Conservation (phyloP, 129 eudicot genomes). For the Cynara cardunculus region DNA sequence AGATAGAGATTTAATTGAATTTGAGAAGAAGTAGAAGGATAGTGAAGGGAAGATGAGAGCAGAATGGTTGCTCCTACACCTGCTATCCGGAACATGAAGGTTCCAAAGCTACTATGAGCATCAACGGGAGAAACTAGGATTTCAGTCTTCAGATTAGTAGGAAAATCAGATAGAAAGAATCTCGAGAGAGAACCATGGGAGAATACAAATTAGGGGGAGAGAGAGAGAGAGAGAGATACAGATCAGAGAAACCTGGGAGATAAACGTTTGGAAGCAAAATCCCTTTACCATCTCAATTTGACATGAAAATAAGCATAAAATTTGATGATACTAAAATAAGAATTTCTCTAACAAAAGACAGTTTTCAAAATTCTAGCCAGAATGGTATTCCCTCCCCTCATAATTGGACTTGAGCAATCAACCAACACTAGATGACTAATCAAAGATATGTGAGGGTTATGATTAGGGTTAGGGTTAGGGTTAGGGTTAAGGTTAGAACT, state of each 20-base stretch:
- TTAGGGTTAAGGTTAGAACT: neutral
- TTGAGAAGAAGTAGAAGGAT: neutral
- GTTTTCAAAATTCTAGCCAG: neutral
- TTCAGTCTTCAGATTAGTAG: neutral
- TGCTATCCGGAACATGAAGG: too few species aligned
- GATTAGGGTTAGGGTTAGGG: too few species aligned
- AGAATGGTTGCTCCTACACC: too few species aligned
- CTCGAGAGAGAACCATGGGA: neutral
- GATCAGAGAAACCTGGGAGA: too few species aligned
- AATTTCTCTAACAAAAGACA: neutral
- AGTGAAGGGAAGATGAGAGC: neutral
- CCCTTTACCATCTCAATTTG: neutral
- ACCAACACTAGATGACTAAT: neutral
- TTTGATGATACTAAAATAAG: neutral
- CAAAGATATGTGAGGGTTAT: neutral
- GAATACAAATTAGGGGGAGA: neutral
- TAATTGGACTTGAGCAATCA: neutral
- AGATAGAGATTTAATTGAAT: too few species aligned
- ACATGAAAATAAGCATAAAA: neutral
- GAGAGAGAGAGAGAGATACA: neutral
- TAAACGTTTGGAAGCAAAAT: neutral
- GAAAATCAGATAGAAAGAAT: neutral
- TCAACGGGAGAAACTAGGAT: too few species aligned
- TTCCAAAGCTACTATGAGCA: too few species aligned
- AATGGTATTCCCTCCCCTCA: neutral